These are phyloP conservation scores for Yamadazyma blattariae DNA, from an alignment of 1,139 yeast genomes.

Conservation along the genomic window DNA sequence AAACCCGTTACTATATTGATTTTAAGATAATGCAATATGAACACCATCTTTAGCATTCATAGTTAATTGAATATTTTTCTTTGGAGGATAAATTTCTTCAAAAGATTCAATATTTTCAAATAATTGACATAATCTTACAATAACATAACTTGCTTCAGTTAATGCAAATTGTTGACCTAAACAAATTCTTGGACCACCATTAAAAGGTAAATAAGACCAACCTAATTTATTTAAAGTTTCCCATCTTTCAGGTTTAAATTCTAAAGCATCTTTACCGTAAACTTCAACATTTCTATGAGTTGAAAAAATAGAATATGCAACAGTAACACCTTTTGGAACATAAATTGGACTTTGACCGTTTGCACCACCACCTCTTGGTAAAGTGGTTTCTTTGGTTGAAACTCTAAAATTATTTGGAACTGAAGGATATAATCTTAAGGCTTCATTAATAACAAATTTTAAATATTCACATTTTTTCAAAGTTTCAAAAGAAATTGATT, in stretches of 20 bases:
- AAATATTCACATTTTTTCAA: conserved; percentile 49
- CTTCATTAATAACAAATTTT: conserved; percentile 46
- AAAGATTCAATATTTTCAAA: conserved; percentile 21
- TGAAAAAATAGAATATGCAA: conserved; percentile 38
- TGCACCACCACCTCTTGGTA: conserved; percentile 54
- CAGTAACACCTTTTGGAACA: conserved; percentile 40
- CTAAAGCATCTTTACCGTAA: conserved; percentile 46
- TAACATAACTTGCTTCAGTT: conserved; percentile 49
- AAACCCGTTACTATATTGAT: too few relatives aligned
- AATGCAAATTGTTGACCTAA: conserved; percentile 57
- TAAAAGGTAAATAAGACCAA: conserved; percentile 53
- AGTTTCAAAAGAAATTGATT: conserved; percentile 40
- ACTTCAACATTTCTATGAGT: conserved; percentile 39
- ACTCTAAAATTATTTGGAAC: conserved; percentile 49
- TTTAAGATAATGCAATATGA: conserved; percentile 12
- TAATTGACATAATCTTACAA: conserved; percentile 39
- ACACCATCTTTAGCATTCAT: conserved; percentile 33
- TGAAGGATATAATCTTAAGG: conserved; percentile 50
- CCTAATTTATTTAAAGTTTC: conserved; percentile 17
- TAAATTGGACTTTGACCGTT: conserved; percentile 39
- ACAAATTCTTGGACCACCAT: conserved; percentile 59
- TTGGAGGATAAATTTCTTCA: conserved; percentile 30
- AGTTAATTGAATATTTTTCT: conserved; percentile 32
- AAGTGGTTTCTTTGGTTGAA: conserved; percentile 42
- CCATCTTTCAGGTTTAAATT: conserved; percentile 51